These are phyloP conservation scores for Phytopythium kandeliae DNA, from an alignment of 352 stramenopile species.

Conservation along the genomic window DNA sequence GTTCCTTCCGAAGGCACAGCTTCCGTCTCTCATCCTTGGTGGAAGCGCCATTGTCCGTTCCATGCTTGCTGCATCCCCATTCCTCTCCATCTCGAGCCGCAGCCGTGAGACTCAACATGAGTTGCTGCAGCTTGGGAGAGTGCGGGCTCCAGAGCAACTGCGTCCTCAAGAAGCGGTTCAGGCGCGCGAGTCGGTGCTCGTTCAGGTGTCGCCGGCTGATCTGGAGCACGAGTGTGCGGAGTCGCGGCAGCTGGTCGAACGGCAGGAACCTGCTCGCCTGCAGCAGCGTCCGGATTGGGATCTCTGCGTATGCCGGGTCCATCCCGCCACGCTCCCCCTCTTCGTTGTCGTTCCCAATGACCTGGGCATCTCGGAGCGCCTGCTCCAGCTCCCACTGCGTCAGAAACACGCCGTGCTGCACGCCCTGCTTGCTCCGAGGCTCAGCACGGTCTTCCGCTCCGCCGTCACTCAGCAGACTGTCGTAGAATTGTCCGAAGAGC, in stretches of 20 bases:
- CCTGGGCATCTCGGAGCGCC: conserved; percentile 1
- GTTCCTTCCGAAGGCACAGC: background rate
- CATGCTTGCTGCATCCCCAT: background rate
- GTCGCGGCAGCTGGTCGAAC: conserved; percentile 36
- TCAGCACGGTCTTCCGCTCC: background rate
- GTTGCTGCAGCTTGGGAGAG: conserved; percentile 27
- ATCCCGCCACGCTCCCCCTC: background rate
- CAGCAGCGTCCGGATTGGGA: conserved; percentile 25
- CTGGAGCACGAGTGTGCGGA: conserved; percentile 45
- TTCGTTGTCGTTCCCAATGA: background rate
- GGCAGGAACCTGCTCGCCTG: conserved; percentile 63
- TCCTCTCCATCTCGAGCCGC: background rate
- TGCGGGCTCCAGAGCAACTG: conserved; percentile 42
- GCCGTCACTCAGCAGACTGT: conserved; percentile 10
- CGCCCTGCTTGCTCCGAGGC: conserved; percentile 9
- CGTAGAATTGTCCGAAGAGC: conserved; percentile 37
- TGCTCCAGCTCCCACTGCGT: conserved; percentile 55
- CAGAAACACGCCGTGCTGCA: conserved; percentile 31
- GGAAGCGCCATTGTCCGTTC: background rate
- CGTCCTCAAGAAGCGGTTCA: conserved; percentile 43
- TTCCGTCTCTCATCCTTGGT: background rate
- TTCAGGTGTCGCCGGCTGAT: conserved; percentile 50
- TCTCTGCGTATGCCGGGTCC: conserved; percentile 10
- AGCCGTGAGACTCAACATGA: conserved; percentile 29
- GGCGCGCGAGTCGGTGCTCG: conserved; percentile 37